A percentile compares a stretch with the other conserved stretches of the same genome.
phyloP scores from a whole-genome alignment of 441 rosid species.

The Sinapis alba region DNA sequence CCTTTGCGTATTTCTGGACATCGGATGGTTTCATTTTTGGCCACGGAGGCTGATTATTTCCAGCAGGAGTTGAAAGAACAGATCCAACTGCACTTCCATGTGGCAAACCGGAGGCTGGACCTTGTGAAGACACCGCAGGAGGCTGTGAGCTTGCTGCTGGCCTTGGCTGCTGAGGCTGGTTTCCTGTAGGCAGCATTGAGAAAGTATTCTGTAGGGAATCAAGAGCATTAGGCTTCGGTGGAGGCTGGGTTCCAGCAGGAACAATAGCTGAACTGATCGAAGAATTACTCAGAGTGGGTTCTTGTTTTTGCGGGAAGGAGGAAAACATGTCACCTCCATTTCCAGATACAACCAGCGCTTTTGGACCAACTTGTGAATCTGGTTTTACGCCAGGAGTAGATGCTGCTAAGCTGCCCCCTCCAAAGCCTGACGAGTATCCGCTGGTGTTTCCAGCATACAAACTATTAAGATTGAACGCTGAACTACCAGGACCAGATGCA shows the following conservation, averaged over 20 bases:
- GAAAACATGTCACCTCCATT: slow-evolving; percentile 76
- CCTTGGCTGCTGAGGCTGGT: slow-evolving; percentile 57
- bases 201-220: slow-evolving; percentile 74
- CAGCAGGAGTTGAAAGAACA: slow-evolving; percentile 55
- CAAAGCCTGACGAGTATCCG: slow-evolving; percentile 51
- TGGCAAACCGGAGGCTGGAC: slow-evolving; percentile 50
- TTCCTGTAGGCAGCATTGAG: slow-evolving; percentile 63
- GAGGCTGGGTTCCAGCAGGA: slow-evolving; percentile 56
- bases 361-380: slow-evolving; percentile 57
- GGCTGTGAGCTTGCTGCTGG: slow-evolving; percentile 33
- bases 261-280: slow-evolving; percentile 51
- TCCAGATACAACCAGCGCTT: slow-evolving; percentile 63
- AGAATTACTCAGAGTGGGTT: slow-evolving; percentile 52
- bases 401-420: slow-evolving; percentile 46
- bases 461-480: slow-evolving; percentile 52
- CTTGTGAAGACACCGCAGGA: slow-evolving; percentile 59
- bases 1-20: slow-evolving; percentile 87
- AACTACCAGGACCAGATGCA: slow-evolving; percentile 41
- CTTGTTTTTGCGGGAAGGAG: slow-evolving; percentile 53
- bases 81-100: slow-evolving; percentile 58
- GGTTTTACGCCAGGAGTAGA: slow-evolving; percentile 46
- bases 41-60: slow-evolving; percentile 64
- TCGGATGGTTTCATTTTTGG: slow-evolving; percentile 90
- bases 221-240: slow-evolving; percentile 62
- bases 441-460: slow-evolving; percentile 61